These are phyloP conservation scores for Fusarium caatingaense DNA, from an alignment of 2,329 filamentous ascomycete genomes.

Conservation along the genomic window DNA sequence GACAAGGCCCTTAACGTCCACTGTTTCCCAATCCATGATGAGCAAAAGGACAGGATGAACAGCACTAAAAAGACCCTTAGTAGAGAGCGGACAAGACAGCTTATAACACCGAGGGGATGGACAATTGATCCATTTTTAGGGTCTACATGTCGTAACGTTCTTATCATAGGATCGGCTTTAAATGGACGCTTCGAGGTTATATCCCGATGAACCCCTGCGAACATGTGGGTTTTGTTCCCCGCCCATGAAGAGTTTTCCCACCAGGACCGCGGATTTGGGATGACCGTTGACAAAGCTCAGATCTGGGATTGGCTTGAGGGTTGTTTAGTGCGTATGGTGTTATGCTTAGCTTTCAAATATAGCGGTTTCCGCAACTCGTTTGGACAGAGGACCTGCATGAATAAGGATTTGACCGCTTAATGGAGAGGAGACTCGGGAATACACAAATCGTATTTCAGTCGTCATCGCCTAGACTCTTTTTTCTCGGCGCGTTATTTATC, in stretches of 20 bases:
- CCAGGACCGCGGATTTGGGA: neutral
- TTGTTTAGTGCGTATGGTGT: neutral
- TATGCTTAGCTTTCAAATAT: neutral
- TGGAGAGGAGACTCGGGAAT: too few species aligned
- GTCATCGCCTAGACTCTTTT: neutral
- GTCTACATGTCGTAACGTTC: neutral
- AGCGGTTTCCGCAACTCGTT: neutral
- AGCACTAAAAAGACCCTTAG: too few species aligned
- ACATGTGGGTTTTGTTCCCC: neutral
- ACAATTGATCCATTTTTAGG: neutral
- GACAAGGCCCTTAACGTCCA: neutral
- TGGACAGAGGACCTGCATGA: neutral
- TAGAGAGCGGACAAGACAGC: rapidly evolving
- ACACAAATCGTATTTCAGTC: neutral
- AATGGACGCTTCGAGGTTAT: constrained; percentile 1
- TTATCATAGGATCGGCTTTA: constrained; percentile 10
- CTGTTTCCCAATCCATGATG: constrained; percentile 6
- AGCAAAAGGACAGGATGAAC: too few species aligned
- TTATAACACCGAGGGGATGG: neutral
- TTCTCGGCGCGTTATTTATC: neutral
- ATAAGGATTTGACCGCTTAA: neutral
- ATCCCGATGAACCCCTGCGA: constrained; percentile 8
- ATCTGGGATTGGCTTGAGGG: neutral
- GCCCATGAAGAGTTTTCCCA: constrained; percentile 1
- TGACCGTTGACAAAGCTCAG: neutral